A percentile compares a stretch with the other conserved stretches of the same genome.
Evolutionary conservation across 495 filamentous ascomycete genomes (phyloP).

Genomic region (Penicillium flavigenum): DNA sequence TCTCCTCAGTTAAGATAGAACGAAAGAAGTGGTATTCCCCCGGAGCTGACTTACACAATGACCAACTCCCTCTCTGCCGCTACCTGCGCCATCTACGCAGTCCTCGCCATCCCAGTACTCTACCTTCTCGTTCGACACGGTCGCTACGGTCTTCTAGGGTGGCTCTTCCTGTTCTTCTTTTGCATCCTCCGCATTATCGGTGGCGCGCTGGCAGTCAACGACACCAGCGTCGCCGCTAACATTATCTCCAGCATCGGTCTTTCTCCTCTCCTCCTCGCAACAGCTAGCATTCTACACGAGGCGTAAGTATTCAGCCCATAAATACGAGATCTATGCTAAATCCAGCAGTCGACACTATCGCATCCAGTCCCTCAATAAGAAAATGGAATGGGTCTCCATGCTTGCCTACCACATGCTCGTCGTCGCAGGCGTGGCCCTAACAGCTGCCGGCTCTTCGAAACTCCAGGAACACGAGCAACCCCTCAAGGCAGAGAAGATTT

Average conservation of each 20-base stretch:
- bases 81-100: slow-evolving; percentile 37
- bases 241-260: slow-evolving; percentile 44
- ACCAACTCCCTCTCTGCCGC: slow-evolving; percentile 32
- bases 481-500: slow-evolving; percentile 1
- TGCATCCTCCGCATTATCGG: slow-evolving; percentile 38
- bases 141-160: slow-evolving; percentile 35
- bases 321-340: background rate
- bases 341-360: slow-evolving; percentile 2
- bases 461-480: slow-evolving; percentile 5
- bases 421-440: slow-evolving; percentile 7
- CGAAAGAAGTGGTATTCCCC: background rate
- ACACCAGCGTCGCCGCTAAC: slow-evolving; percentile 27
- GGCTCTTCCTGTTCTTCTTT: slow-evolving; percentile 40
- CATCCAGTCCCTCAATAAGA: background rate
- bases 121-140: slow-evolving; percentile 38
- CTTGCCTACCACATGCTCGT: slow-evolving; percentile 12
- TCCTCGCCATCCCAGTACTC: slow-evolving; percentile 29
- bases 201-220: slow-evolving; percentile 31
- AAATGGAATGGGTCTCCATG: slow-evolving; percentile 2
- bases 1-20: background rate
- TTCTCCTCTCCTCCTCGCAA: slow-evolving; percentile 42
- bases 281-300: slow-evolving; percentile 40
- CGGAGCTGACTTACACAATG: slow-evolving; percentile 6
- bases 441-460: slow-evolving; percentile 10
- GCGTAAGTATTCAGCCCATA: slow-evolving; percentile 30